Base-by-base conservation (phyloP, 352 stramenopile genomes). In the Peronosclerospora sorghi region DNA sequence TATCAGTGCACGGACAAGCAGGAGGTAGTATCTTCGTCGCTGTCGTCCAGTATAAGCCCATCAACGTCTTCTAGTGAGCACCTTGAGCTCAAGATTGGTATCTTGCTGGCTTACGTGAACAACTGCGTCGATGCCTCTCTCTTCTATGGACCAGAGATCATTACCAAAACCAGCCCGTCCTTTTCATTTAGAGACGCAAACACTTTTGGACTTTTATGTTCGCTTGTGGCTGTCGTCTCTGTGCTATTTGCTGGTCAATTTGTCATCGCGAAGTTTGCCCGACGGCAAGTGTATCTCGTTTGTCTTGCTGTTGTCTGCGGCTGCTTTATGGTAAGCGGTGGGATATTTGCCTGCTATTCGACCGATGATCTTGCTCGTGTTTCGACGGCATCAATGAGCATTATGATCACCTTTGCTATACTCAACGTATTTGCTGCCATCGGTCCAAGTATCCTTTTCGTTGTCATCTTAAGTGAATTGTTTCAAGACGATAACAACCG, bases 41-140 rank as follows among this genome's bases (percentile, higher is more conserved):
- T 45, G n/a, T 29, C 34, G 20, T 26, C 24, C 9, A 27, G 36
- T 35, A 27, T 45, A 7, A 48, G 18, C 8, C 23, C 40, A 21
- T 3, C 28, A 24, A 36, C 24, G 7, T 37, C 41, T 20, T 32
- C 48, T 19, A 44, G 54, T 15, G 68, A 71, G 21, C 62, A 63
- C 9, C 51, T 83, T n/a, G 74, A 88, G 41, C 73, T 93, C 8
- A 35, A 65, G 30, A 78, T 89, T 15, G 80, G 80, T 14, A 73
- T 93, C 12, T 32, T 90, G 37, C 59, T 90, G 9, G 80, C 80
- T 1, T 90, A 87, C 51, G 78, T 86, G 24, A 90, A 93, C 59
- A 93, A 93, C 54, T 93, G 74, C 41, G 74, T 93, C 17, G 77
- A 90, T 48, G 73, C 75, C 9, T 87, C 76, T 49, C 72, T 92